Evolutionary conservation across 2,329 filamentous ascomycete species (phyloP), one percentile per base, ranked within the genome.

Genomic region (Scytalidium sp.): DNA sequence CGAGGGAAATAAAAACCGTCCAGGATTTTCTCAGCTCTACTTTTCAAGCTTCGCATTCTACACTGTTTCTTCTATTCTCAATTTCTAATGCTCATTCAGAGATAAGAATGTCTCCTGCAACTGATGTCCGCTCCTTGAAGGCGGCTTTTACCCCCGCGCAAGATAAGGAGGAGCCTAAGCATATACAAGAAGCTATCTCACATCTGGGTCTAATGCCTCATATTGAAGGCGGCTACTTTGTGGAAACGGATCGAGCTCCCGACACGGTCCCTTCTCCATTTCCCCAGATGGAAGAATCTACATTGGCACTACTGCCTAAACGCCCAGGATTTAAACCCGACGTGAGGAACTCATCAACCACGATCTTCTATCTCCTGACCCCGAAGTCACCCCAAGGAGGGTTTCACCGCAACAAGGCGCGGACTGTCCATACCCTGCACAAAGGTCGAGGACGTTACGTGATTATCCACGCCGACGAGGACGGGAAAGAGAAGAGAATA

Each of bases 391-490:
- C 81, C 0, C 67, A 80, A 52, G 83, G 84, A 0, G 69, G 70
- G 17, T 87, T 87, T 57, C 85, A 89, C 61, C 72, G 81, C 19
- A 87, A 87, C 56, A 72, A 75, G 45, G 80, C 73, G 5, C 69
- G 80, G 13, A 86, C 81, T 4, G 75, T 87, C 21, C 85, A 89
- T 63, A 85, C 82, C 0, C 69, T 87, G 20, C 83, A 88, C 60
- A 70, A 74, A 8, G 84, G 84, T 0, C 67, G 83, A 1, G 85
- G 82, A 1, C 67, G 76, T 15, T 88, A 88, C 63, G 79, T 88
- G 2, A 60, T 87, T 1, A 77, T 88, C 25, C 81, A 87, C 55
- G 75, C 75, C 8, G 75, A 80, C 57, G 74, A 79, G 63, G 64
- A 43, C 25, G 56, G 59, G 5, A 59, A 58, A 45, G 58, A 50